Evolutionary conservation across 75 land plant genomes (phyloP).

Genomic region (Larix kaempferi): DNA sequence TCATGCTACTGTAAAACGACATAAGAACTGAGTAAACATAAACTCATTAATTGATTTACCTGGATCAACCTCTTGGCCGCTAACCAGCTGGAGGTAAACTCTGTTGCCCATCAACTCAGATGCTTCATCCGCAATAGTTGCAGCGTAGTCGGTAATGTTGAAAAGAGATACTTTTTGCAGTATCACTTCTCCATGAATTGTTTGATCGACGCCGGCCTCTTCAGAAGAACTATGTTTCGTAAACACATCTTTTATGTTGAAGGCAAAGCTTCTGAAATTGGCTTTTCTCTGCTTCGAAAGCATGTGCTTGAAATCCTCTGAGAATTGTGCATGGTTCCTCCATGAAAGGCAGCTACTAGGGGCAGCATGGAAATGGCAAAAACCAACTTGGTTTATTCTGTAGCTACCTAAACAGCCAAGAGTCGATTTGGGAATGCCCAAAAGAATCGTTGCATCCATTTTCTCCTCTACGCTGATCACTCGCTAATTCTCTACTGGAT

Average conservation of each 20-base stretch:
- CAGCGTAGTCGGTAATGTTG: not conserved
- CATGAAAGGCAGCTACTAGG: too few relatives aligned
- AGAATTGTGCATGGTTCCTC: not conserved
- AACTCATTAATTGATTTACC: not conserved
- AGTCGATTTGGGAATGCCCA: not conserved
- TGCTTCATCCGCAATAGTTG: not conserved
- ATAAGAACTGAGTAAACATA: too few relatives aligned
- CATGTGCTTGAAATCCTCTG: not conserved
- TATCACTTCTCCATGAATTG: not conserved
- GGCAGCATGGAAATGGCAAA: not conserved
- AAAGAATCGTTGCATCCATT: not conserved
- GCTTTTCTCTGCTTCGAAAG: not conserved
- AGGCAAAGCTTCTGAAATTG: not conserved
- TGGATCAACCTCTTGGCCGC: not conserved
- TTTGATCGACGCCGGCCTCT: not conserved
- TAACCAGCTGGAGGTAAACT: not conserved
- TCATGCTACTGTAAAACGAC: too few relatives aligned
- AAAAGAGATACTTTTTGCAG: not conserved
- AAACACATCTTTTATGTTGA: not conserved
- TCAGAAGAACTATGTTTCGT: not conserved
- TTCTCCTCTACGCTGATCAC: not conserved
- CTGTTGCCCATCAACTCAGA: constrained; percentile 1
- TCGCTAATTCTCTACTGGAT: not conserved
- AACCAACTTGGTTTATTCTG: not conserved
- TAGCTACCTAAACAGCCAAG: not conserved